Percentiles rank a stretch among this genome's conserved stretches.
phyloP scores from a whole-genome alignment of 164 flowering plant genomes.

The Annona squamosa region DNA sequence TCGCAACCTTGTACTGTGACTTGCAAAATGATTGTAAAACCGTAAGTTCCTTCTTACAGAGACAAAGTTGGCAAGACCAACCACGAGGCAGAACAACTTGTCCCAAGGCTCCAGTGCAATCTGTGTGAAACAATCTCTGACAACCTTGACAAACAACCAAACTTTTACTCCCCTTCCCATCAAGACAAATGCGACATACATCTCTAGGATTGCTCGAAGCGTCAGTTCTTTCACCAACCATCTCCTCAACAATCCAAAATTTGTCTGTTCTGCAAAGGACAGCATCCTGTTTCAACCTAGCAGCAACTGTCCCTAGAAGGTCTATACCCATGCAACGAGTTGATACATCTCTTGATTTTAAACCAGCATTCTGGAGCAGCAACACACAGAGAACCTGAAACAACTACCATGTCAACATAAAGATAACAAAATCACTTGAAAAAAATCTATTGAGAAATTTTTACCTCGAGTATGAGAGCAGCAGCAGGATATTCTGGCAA shows the following conservation, averaged over 20 bases:
- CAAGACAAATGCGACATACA: conserved; percentile 66
- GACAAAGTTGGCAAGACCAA: conserved; percentile 69
- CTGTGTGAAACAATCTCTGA: conserved; percentile 69
- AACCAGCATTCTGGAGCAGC: conserved; percentile 92
- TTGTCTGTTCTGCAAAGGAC: conserved; percentile 46
- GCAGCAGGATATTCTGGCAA: conserved; percentile 96
- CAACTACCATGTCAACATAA: conserved; percentile 15
- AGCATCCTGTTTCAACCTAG: conserved; percentile 85
- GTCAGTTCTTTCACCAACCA: conserved; percentile 28
- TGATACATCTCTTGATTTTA: conserved; percentile 80
- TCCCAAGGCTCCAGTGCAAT: conserved; percentile 70
- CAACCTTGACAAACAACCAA: conserved; percentile 63
- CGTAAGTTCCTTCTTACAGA: conserved; percentile 67
- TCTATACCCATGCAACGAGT: conserved; percentile 91
- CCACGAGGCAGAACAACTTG: conserved; percentile 37
- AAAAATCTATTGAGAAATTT: background rate
- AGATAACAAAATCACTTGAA: conserved; percentile 6
- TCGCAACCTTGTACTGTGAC: conserved; percentile 40
- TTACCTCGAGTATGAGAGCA: conserved; percentile 80
- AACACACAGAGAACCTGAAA: conserved; percentile 95
- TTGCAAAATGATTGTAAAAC: conserved; percentile 64
- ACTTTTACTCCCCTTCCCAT: conserved; percentile 39
- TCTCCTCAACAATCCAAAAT: conserved; percentile 69
- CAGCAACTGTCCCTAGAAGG: conserved; percentile 85
- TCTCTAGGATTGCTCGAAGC: conserved; percentile 33